phyloP scores from a whole-genome alignment of 169 alveolate genomes.

The Pseudocohnilembus persalinus region DNA sequence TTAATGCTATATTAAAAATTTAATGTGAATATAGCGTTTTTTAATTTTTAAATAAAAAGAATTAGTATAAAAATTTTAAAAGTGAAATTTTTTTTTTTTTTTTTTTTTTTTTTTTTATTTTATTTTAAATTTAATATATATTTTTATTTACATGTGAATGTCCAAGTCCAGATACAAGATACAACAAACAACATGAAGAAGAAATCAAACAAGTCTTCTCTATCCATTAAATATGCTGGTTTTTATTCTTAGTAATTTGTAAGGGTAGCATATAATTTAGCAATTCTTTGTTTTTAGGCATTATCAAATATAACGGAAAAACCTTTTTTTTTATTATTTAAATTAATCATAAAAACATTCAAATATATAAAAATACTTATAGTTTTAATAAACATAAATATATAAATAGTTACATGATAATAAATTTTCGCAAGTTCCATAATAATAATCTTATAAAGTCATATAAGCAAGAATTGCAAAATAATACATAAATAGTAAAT shows the following conservation, averaged over 20 bases:
- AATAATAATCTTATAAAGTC: neutral
- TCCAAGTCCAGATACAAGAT: neutral
- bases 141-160: neutral
- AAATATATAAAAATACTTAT: too few relatives aligned
- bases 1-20: neutral
- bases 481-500: neutral
- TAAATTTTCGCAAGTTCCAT: neutral
- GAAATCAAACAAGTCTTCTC: neutral
- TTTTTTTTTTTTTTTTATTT: too few relatives aligned
- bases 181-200: neutral
- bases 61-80: too few relatives aligned
- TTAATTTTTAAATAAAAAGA: too few relatives aligned
- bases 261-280: neutral
- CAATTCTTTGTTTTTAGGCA: neutral
- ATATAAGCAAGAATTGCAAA: neutral
- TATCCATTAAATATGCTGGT: neutral
- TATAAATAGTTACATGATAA: neutral
- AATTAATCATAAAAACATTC: neutral
- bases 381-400: neutral
- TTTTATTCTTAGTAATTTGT: too few relatives aligned
- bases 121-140: too few relatives aligned
- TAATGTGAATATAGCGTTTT: neutral
- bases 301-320: neutral
- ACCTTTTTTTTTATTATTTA: neutral
- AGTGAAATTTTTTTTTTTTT: too few relatives aligned